phyloP scores from a whole-genome alignment of 345 rosid species.

The Populus ilicifolia region DNA sequence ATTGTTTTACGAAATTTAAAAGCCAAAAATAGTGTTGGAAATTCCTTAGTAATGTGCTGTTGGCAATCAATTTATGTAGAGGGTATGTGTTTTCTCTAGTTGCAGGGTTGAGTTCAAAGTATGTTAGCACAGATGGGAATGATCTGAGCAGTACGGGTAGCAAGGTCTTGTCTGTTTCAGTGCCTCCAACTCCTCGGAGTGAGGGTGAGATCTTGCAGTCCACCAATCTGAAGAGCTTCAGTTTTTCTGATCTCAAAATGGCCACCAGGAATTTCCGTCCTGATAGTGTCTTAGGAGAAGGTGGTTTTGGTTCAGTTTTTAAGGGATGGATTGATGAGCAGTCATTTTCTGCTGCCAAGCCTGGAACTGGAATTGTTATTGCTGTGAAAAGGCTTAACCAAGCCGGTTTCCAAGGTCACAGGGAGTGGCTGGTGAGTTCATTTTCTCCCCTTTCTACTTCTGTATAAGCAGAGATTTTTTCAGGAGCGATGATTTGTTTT shows the following conservation, averaged over 20 bases:
- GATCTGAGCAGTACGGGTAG: slow-evolving; percentile 49
- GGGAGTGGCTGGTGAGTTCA: slow-evolving; percentile 88
- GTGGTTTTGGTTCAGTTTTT: slow-evolving; percentile 95
- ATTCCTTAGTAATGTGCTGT: background rate
- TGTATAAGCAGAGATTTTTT: background rate
- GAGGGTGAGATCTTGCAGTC: slow-evolving; percentile 88
- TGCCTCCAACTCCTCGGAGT: slow-evolving; percentile 67
- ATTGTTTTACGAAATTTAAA: background rate
- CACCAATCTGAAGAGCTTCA: slow-evolving; percentile 63
- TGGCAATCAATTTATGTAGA: slow-evolving; percentile 5
- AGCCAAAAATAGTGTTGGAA: background rate
- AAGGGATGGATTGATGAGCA: slow-evolving; percentile 95
- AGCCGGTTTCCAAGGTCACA: slow-evolving; percentile 92
- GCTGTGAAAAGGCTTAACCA: slow-evolving; percentile 90
- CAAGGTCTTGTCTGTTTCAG: slow-evolving; percentile 51
- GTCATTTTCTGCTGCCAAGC: slow-evolving; percentile 56
- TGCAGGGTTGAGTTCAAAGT: slow-evolving; percentile 51
- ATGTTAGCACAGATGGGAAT: slow-evolving; percentile 38
- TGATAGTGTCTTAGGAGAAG: slow-evolving; percentile 91
- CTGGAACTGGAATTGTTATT: slow-evolving; percentile 81
- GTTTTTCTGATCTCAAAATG: slow-evolving; percentile 58
- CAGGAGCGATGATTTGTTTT: background rate
- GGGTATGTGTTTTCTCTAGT: background rate
- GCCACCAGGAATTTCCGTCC: slow-evolving; percentile 91
- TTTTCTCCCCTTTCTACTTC: slow-evolving; percentile 8